phyloP scores from a whole-genome alignment of 2,329 filamentous ascomycete species.

The Bipolaris oryzae region DNA sequence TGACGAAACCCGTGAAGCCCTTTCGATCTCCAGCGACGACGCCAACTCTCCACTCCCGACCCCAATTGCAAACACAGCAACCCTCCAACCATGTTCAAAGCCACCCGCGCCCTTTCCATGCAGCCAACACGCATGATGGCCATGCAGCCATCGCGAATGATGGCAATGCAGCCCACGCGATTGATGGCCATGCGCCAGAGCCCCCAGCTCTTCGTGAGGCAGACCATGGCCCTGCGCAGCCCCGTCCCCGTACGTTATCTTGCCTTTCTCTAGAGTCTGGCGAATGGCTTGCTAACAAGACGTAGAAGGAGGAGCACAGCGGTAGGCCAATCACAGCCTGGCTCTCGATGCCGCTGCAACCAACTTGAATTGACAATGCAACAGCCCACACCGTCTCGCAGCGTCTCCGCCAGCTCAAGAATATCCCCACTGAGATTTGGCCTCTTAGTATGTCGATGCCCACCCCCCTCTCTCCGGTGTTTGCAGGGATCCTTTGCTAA shows the following conservation, averaged over 20 bases:
- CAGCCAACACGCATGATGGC: constrained; percentile 50
- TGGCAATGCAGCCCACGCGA: constrained; percentile 51
- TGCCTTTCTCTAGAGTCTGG: background rate
- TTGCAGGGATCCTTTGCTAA: constrained; percentile 21
- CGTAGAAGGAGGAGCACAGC: constrained; percentile 67
- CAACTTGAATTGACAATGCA: constrained; percentile 26
- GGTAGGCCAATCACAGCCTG: constrained; percentile 55
- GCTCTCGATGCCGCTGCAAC: background rate
- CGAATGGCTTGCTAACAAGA: constrained; percentile 47
- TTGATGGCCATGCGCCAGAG: constrained; percentile 47
- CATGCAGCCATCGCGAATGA: constrained; percentile 50
- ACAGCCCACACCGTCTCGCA: constrained; percentile 96
- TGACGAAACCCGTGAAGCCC: constrained; percentile 41
- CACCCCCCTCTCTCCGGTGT: background rate
- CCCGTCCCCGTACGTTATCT: constrained; percentile 71
- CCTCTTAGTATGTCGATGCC: constrained; percentile 75
- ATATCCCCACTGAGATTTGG: constrained; percentile 90
- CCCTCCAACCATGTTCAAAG: constrained; percentile 39
- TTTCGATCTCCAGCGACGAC: constrained; percentile 21
- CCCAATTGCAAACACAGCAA: constrained; percentile 26
- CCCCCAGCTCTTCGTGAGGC: constrained; percentile 45
- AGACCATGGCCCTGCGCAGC: constrained; percentile 59
- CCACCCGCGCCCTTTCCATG: constrained; percentile 49
- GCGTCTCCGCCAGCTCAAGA: constrained; percentile 85
- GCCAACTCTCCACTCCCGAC: constrained; percentile 28